Conservation (phyloP, 164 flowering plant genomes). For the Saururus chinensis region DNA sequence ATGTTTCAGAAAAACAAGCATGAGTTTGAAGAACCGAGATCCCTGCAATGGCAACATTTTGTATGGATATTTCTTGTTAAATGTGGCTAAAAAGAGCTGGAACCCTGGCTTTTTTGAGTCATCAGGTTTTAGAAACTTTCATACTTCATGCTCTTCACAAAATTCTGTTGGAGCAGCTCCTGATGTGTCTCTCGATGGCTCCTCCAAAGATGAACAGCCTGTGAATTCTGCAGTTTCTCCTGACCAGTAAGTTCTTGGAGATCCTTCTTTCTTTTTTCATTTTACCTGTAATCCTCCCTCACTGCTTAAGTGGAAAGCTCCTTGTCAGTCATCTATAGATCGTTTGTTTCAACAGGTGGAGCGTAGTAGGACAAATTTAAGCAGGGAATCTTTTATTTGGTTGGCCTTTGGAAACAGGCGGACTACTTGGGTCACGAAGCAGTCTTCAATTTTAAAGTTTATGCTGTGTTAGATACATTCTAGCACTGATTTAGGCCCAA, state of each 20-base stretch:
- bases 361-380: no score
- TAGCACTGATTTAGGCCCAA: no score
- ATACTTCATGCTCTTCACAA: constrained; percentile 21
- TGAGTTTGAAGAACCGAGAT: constrained; percentile 32
- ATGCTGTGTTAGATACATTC: no score
- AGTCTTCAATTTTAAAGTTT: no score
- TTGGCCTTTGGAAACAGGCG: no score
- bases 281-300: no score
- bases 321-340: no score
- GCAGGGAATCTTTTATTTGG: no score
- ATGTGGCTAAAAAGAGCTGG: constrained; percentile 14
- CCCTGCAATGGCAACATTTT: constrained; percentile 17
- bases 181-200: constrained; percentile 45
- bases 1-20: constrained; percentile 27
- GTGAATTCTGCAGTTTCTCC: constrained; percentile 23
- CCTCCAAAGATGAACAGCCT: constrained; percentile 32
- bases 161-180: constrained; percentile 41
- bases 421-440: no score
- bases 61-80: constrained; percentile 32
- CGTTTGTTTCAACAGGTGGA: no score
- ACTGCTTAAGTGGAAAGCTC: no score
- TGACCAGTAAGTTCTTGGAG: constrained; percentile 38
- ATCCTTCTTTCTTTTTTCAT: neutral
- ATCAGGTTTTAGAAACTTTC: constrained; percentile 15
- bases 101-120: constrained; percentile 8